Evolutionary conservation across 2,329 filamentous ascomycete genomes (phyloP).

Genomic region (Hymenoscyphus linearis): DNA sequence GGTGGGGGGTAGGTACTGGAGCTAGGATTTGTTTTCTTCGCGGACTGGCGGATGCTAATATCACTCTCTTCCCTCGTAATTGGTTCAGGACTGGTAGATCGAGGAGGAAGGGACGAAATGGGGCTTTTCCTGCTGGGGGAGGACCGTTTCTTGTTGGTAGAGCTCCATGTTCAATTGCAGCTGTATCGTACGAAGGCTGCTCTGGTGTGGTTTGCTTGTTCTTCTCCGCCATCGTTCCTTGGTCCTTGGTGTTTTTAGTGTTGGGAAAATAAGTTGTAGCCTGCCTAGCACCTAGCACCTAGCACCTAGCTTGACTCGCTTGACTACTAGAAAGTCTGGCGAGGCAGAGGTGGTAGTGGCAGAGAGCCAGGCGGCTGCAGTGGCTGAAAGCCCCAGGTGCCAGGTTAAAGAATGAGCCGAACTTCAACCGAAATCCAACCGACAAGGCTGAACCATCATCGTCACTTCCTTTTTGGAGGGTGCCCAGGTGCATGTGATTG

Average conservation of each 20-base stretch:
- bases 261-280: neutral
- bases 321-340: neutral
- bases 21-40: conserved; percentile 75
- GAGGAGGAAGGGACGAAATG: conserved; percentile 56
- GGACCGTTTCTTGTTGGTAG: conserved; percentile 18
- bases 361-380: neutral
- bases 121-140: conserved; percentile 14
- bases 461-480: neutral
- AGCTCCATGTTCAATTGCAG: conserved; percentile 22
- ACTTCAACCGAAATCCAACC: neutral
- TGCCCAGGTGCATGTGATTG: conserved; percentile 9
- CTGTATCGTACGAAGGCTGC: conserved; percentile 28
- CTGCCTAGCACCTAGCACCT: too few relatives aligned
- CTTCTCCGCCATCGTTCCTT: conserved; percentile 5
- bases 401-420: neutral
- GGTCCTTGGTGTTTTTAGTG: neutral
- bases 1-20: conserved; percentile 44
- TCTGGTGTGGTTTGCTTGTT: neutral
- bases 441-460: conserved; percentile 2
- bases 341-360: neutral
- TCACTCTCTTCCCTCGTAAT: conserved; percentile 72
- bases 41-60: conserved; percentile 87
- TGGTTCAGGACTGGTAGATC: conserved; percentile 73
- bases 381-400: neutral
- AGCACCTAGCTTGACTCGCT: neutral